Conservation (phyloP, 306 rosid genomes). For the Alnus rubra region DNA sequence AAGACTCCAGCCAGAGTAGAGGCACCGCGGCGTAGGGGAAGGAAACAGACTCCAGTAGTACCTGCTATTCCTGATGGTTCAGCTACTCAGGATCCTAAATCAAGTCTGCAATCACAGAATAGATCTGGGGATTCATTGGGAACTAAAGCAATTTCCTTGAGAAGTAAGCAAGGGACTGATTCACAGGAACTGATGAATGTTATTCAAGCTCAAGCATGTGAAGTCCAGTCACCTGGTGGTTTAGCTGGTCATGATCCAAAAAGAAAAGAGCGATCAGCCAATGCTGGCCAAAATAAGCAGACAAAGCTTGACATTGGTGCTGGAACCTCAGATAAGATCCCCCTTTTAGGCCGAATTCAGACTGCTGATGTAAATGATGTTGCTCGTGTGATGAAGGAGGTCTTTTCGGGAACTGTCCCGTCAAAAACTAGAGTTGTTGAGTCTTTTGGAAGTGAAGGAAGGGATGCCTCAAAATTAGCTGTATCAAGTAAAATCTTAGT, state of each 20-base stretch:
- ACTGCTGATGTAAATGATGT: constrained; percentile 80
- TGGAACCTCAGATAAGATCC: constrained; percentile 61
- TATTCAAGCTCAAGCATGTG: constrained; percentile 49
- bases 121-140: constrained; percentile 44
- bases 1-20: constrained; percentile 70
- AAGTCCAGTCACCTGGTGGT: constrained; percentile 51
- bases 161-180: constrained; percentile 48
- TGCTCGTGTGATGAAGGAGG: constrained; percentile 99
- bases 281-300: constrained; percentile 59
- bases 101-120: constrained; percentile 44
- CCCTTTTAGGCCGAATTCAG: constrained; percentile 68
- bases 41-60: constrained; percentile 43
- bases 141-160: constrained; percentile 41
- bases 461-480: constrained; percentile 34
- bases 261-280: constrained; percentile 62
- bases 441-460: constrained; percentile 56
- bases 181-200: constrained; percentile 41
- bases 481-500: constrained; percentile 36
- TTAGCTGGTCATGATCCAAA: constrained; percentile 56
- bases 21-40: constrained; percentile 83
- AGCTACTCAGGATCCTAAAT: constrained; percentile 53
- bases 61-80: constrained; percentile 43
- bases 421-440: constrained; percentile 60
- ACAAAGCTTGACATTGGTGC: constrained; percentile 51
- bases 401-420: constrained; percentile 84